Evolutionary conservation across 306 rosid genomes (phyloP), one percentile per base, ranked within the genome.

Genomic region (Begonia peltatifolia): DNA sequence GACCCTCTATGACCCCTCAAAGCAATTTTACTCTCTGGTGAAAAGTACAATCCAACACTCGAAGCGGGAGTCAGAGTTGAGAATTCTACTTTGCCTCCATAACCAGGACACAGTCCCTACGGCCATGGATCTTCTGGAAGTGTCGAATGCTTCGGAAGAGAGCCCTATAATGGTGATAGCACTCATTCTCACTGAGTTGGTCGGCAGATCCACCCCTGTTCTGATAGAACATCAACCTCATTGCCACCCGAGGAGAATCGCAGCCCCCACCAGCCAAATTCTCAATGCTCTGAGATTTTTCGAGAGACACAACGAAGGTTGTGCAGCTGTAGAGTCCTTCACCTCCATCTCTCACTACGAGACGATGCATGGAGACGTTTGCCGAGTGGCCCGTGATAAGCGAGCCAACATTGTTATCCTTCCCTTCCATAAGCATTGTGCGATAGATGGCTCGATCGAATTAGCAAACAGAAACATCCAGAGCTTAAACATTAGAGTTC

Each of bases 361-460:
- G n/a, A 75, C 88, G 16, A 84, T 84, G 94, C 84, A 84, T 74
- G 77, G 77, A 57, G 88, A 84, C 49, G 85, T 84, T 1, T 84
- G 94, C 73, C 80, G 72, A 58, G 44, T 73, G 44, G 85, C 88
- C 41, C 83, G 77, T 13, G 94, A 84, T 35, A 80, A 65, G 66
- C 69, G 80, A 58, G 75, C 63, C 41, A 80, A 76, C 59, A 68
- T 80, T 11, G 71, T 87, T 13, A 68, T 81, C 52, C 55, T 83
- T 50, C 85, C 94, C 9, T 83, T 76, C 67, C 84, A 76, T 55
- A 79, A 68, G 63, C 70, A 57, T 11, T 71, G 68, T 74, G 18
- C 62, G 44, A 15, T 44, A 18, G 82, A 65, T 18, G 62, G 66
- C 14, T 66, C 65, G 44, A 64, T 55, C 9, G 71, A 70, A 50